A percentile compares a stretch with the other conserved stretches of the same genome.
Conservation (phyloP, 306 rosid genomes). For the Pterocarpus santalinus region DNA sequence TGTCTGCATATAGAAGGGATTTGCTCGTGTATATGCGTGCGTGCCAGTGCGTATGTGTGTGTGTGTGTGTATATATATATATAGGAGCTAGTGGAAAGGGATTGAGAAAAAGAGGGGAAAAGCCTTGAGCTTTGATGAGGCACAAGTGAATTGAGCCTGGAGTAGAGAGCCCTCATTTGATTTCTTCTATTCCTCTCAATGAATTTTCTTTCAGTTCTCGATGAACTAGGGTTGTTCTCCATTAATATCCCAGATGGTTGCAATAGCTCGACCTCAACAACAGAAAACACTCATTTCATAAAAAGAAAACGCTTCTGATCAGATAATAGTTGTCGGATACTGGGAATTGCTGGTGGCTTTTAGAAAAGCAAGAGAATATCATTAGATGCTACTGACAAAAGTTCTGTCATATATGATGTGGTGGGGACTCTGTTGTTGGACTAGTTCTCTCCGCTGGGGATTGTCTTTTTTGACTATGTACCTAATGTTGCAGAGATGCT, state of each 20-base stretch:
- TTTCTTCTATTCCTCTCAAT: slow-evolving; percentile 72
- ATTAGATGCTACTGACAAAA: slow-evolving; percentile 45
- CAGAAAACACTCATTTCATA: not conserved
- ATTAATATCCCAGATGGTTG: slow-evolving; percentile 31
- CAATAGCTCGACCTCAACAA: not conserved
- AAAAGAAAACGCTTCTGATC: slow-evolving; percentile 6
- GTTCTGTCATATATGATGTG: slow-evolving; percentile 17
- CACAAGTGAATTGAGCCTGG: slow-evolving; percentile 65
- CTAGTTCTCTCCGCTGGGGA: not conserved
- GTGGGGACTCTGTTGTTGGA: slow-evolving; percentile 44
- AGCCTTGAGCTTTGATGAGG: slow-evolving; percentile 66
- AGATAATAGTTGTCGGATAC: slow-evolving; percentile 8
- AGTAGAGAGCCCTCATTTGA: slow-evolving; percentile 72
- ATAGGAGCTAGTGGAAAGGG: no score
- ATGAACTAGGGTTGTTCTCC: slow-evolving; percentile 67
- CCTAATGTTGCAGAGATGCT: no score
- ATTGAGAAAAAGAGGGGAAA: not conserved
- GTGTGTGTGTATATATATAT: no score
- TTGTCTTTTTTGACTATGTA: no score
- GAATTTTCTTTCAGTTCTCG: slow-evolving; percentile 71
- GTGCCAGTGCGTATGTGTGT: no score
- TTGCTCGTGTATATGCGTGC: no score
- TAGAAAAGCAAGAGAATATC: slow-evolving; percentile 46
- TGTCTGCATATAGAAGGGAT: no score
- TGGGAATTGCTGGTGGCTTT: slow-evolving; percentile 35